Conservation (phyloP, 331 rosid species). For the Malus hybrid region DNA sequence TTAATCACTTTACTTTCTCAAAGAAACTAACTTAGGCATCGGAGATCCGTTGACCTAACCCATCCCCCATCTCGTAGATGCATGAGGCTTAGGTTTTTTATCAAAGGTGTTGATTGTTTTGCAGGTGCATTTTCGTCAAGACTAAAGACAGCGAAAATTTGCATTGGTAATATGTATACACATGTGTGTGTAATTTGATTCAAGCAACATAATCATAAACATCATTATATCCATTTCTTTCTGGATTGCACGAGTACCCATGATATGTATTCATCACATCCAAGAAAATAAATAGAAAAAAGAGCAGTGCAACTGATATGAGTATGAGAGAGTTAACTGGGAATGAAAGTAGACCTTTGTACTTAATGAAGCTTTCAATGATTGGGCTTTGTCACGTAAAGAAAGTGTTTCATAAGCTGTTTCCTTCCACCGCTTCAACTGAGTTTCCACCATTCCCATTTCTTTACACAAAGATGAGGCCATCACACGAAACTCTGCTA, state of each 20-base stretch:
- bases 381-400: conserved; percentile 59
- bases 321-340: neutral
- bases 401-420: conserved; percentile 75
- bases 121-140: no score
- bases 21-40: no score
- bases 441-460: conserved; percentile 95
- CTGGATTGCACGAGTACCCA: neutral
- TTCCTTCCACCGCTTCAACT: conserved; percentile 83
- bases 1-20: no score
- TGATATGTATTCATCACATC: neutral
- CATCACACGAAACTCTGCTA: conserved; percentile 88
- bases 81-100: conserved; percentile 52
- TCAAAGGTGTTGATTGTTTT: conserved; percentile 9
- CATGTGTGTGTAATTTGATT: neutral
- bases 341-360: conserved; percentile 51
- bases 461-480: conserved; percentile 86
- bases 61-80: no score
- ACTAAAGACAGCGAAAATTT: no score
- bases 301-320: neutral
- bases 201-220: neutral
- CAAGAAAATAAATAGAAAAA: neutral
- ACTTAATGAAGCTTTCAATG: conserved; percentile 42
- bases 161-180: neutral
- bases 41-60: no score
- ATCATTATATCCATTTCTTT: neutral